phyloP scores from a whole-genome alignment of 2,329 filamentous ascomycete species.

The Colletotrichum ledebouriae region DNA sequence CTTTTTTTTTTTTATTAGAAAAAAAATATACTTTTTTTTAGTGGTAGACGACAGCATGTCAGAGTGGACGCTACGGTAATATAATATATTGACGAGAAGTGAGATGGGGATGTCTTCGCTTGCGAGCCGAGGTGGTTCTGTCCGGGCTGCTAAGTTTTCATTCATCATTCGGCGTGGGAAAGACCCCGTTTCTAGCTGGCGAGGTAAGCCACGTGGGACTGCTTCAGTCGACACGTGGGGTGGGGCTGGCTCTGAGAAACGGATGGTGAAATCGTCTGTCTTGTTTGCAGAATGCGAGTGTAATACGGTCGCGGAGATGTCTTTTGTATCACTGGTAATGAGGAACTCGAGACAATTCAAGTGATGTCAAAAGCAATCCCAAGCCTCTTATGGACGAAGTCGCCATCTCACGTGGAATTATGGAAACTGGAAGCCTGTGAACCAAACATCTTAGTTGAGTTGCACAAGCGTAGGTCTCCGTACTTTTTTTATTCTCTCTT shows the following conservation, averaged over 20 bases:
- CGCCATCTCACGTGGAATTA: slow-evolving; percentile 25
- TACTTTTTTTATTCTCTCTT: background rate
- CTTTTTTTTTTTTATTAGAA: no score
- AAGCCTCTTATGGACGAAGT: background rate
- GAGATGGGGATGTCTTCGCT: background rate
- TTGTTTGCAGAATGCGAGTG: background rate
- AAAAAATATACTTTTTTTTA: no score
- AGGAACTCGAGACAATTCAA: background rate
- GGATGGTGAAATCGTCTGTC: background rate
- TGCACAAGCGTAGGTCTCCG: background rate
- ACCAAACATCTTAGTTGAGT: background rate
- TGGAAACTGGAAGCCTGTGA: background rate
- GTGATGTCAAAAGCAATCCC: slow-evolving; percentile 2
- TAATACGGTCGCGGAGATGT: background rate
- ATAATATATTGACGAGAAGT: no score
- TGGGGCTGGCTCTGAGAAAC: background rate
- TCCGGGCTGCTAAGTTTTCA: background rate
- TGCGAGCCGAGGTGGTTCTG: slow-evolving; percentile 13
- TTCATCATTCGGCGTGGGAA: no score
- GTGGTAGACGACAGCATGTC: no score
- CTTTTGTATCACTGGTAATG: background rate
- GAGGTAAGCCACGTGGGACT: slow-evolving; percentile 12
- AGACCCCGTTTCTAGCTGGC: background rate
- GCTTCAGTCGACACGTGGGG: background rate
- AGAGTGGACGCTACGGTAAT: no score